These are phyloP conservation scores for Asparagopsis taxiformis DNA, from an alignment of 31 red algal genomes.

Conservation along the genomic window DNA sequence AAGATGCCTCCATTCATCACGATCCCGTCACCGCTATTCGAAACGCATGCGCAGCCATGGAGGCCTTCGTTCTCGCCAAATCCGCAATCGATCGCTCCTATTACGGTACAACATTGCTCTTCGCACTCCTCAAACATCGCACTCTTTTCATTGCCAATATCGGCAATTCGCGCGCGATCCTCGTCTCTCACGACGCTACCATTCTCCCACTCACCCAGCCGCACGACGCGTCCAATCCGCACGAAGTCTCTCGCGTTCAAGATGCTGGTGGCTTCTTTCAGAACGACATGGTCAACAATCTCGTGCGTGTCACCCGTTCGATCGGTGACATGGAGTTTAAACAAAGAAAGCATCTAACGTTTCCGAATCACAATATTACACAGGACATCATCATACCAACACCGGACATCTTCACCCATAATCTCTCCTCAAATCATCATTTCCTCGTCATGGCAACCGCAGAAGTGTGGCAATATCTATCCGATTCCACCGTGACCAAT, in stretches of 20 bases:
- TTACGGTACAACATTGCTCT: conserved; percentile 74
- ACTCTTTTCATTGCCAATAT: conserved; percentile 72
- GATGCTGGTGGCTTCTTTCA: conserved; percentile 83
- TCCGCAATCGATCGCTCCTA: conserved; percentile 71
- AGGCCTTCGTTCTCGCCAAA: conserved; percentile 76
- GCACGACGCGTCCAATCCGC: conserved; percentile 61
- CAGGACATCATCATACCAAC: conserved; percentile 73
- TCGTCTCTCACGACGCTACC: conserved; percentile 65
- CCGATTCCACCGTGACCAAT: conserved; percentile 54
- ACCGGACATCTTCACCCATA: conserved; percentile 65
- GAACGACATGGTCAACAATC: conserved; percentile 76
- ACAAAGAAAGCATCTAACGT: conserved; percentile 67
- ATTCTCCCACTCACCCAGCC: conserved; percentile 67
- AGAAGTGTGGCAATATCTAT: conserved; percentile 79
- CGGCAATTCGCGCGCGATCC: conserved; percentile 82
- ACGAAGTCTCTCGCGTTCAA: conserved; percentile 76
- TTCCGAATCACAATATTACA: conserved; percentile 71
- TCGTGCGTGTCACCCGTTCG: conserved; percentile 72
- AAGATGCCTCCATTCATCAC: conserved; percentile 31
- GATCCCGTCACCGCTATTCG: conserved; percentile 53
- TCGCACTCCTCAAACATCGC: conserved; percentile 37
- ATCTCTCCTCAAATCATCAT: conserved; percentile 43
- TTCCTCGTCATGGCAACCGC: conserved; percentile 86
- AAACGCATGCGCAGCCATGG: conserved; percentile 62
- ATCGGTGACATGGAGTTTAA: conserved; percentile 93